Conservation (phyloP, 2,329 filamentous ascomycete genomes). For the Fusarium poae region DNA sequence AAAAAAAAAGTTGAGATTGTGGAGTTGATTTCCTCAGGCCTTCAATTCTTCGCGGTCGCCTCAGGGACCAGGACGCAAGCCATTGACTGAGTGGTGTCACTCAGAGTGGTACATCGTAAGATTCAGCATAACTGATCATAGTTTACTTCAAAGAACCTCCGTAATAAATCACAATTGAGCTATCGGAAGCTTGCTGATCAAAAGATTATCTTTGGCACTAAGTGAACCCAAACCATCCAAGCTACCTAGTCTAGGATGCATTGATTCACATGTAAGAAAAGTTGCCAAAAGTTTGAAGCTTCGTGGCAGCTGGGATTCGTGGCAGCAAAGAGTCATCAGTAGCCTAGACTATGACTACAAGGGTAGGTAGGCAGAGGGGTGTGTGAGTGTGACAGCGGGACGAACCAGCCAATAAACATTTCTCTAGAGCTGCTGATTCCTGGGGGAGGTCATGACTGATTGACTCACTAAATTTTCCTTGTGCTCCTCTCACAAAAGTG, state of each 20-base stretch:
- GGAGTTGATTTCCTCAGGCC: conserved; percentile 24
- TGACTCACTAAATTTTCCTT: conserved; percentile 37
- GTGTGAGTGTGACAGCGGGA: conserved; percentile 33
- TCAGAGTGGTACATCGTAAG: conserved; percentile 39
- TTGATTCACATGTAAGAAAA: conserved; percentile 27
- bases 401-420: conserved; percentile 30
- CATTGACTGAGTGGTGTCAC: conserved; percentile 37
- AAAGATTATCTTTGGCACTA: background rate
- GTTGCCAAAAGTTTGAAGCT: conserved; percentile 25
- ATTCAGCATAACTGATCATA: conserved; percentile 13
- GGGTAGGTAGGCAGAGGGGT: conserved; percentile 31
- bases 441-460: conserved; percentile 23
- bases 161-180: background rate
- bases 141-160: background rate
- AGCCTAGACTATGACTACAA: background rate
- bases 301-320: conserved; percentile 38
- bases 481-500: conserved; percentile 36
- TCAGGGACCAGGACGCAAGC: conserved; percentile 27
- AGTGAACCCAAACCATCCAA: background rate
- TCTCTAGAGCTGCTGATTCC: conserved; percentile 34
- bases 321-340: conserved; percentile 42
- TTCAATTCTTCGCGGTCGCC: conserved; percentile 9
- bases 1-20: conserved; percentile 12
- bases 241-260: background rate
- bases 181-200: background rate